Evolutionary conservation across 2,329 filamentous ascomycete species (phyloP), one percentile per base, ranked within the genome.

Genomic region (Bisporella sp.): DNA sequence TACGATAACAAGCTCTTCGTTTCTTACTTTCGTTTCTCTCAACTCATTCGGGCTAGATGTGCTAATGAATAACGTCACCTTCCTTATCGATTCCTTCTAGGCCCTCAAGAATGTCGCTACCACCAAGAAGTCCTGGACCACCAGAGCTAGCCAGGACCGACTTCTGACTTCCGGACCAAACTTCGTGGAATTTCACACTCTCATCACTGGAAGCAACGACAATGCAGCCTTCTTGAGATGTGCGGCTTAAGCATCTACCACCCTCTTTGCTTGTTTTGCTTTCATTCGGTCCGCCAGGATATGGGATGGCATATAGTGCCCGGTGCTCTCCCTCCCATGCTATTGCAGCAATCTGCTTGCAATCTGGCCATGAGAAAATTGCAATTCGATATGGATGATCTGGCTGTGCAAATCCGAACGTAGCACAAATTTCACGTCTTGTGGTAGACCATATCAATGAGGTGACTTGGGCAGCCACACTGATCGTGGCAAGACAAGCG

Each of bases 281-380:
- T 44, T 59, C 57, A 62, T 65, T 63, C 2, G 81, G 76, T 5
- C 81, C 76, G 3, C 82, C 79, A 7, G 90, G 89, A 66, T 93
- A 97, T 1, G 87, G 75, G 45, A 97, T 84, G n/a, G 89, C 92
- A 68, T 85, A 95, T 31, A 99, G 70, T 7, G 91, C 92, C 37
- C 89, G 78, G 65, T 87, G 80, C 53, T 89, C 83, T 33, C 84
- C 81, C 46, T 82, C 83, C 92, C 82, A 97, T 0, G 90, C 87
- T 50, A 97, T 86, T 12, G 86, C 84, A 8, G 89, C 86, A 1
- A 96, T 79, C 64, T 93, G 88, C 57, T 82, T 81, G 68, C 93
- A 97, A 49, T 87, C 85, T 0, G 93, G 93, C 93, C 93, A 97
- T 43, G 86, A 85, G 68, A 96, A 99, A 6, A 97, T 85, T 1